Evolutionary conservation across 1,139 yeast genomes (phyloP), one percentile per base, ranked within the genome.

Genomic region (Blastobotrys capitulatus): DNA sequence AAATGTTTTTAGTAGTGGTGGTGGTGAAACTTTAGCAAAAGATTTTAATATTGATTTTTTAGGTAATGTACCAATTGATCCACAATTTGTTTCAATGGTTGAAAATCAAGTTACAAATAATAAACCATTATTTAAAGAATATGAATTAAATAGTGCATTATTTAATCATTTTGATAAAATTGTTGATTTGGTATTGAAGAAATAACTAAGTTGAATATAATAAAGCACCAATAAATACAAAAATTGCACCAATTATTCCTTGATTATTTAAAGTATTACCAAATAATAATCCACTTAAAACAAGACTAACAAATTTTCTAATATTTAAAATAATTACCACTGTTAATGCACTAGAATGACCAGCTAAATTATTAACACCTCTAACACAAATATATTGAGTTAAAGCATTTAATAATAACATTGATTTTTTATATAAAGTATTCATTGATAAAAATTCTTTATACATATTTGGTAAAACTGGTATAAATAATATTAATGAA

Each of bases 11-110:
- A 86, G 90, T 59, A 78, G 84, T 46, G 98, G 97, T 5, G 99
- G 99, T n/a, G 99, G 98, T 1, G 68, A 77, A 58, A 69, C 69
- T 16, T 70, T 94, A 47, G 84, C 97, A 27, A 70, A 74, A 35
- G 78, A 78, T 47, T 75, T 80, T 53, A 68, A 73, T 6, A 69
- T 92, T 38, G 79, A 82, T 8, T 89, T 83, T 60, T 71, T 94
- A 57, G 98, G 97, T 0, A 80, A 80, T 50, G 80, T 94, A 2
- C 98, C 98, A 1, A 87, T 94, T 26, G 98, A 92, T 60, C 98
- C 98, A 1, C 77, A 75, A 46, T 92, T 92, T 69, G 95, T 87
- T 25, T 89, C 86, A 57, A 68, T 88, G 75, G 78, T 92, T 16
- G 98, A 92, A 64, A 68, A 1, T 67, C 73, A 25, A 62, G 71